Percentiles rank a stretch among this genome's conserved stretches.
Conservation (phyloP, 106 monocot genomes). For the Posidonia australis region DNA sequence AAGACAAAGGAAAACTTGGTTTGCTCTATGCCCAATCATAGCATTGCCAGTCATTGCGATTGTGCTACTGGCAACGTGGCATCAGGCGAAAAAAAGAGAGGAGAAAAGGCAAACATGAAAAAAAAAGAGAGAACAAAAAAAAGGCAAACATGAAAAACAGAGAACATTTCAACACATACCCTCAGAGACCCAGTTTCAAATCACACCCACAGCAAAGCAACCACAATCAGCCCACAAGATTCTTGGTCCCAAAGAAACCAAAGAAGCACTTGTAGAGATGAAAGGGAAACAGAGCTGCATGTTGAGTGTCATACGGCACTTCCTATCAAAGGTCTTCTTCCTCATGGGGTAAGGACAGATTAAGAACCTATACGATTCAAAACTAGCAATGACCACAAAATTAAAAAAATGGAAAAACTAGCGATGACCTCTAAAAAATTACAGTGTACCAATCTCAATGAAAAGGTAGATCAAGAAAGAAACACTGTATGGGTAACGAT, state of each 20-base stretch:
- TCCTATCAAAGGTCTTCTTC: constrained; percentile 12
- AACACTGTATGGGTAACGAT: too few species aligned
- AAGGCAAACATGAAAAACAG: too few species aligned
- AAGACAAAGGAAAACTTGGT: not conserved
- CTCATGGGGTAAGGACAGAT: not conserved
- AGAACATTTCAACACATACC: not conserved
- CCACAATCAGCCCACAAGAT: not conserved
- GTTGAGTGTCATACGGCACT: constrained; percentile 13
- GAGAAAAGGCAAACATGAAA: too few species aligned
- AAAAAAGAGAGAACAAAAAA: too few species aligned
- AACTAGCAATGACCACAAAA: too few species aligned
- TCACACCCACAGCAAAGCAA: constrained; percentile 1
- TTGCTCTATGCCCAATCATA: constrained; percentile 6
- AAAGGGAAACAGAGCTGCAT: not conserved
- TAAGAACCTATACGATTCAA: too few species aligned
- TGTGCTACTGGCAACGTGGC: constrained; percentile 11
- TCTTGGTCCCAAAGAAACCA: not conserved
- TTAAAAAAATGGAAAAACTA: too few species aligned
- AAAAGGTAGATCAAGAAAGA: too few species aligned
- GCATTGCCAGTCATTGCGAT: constrained; percentile 9
- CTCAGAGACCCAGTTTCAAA: constrained; percentile 11
- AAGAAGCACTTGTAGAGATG: constrained; percentile 1
- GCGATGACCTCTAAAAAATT: too few species aligned
- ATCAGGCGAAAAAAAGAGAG: not conserved
- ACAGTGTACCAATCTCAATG: too few species aligned